Evolutionary conservation across 1,284 basidiomycete species (phyloP).

Genomic region (Trichosporon inkin): DNA sequence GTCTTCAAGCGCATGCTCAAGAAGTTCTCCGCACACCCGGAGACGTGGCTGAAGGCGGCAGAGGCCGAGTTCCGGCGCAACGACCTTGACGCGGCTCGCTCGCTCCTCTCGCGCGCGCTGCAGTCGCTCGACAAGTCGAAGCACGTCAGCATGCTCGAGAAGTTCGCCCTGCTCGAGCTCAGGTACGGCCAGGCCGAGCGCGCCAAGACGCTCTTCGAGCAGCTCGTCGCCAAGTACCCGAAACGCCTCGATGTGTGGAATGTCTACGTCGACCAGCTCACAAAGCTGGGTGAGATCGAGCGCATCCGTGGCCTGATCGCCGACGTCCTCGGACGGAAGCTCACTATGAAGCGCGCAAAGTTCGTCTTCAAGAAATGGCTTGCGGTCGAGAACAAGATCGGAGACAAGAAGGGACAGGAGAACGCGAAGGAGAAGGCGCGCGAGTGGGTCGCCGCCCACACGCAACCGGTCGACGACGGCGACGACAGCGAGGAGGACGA

Average conservation of each 20-base stretch:
- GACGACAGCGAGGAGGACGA: constrained; percentile 22
- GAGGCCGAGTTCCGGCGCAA: constrained; percentile 69
- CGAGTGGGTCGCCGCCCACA: constrained; percentile 61
- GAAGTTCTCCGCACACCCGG: constrained; percentile 86
- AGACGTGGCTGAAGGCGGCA: constrained; percentile 85
- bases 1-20: constrained; percentile 78
- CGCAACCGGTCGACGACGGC: constrained; percentile 25
- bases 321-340: constrained; percentile 73
- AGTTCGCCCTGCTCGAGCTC: constrained; percentile 93
- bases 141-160: constrained; percentile 90
- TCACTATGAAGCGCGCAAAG: constrained; percentile 92
- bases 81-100: constrained; percentile 73
- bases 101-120: constrained; percentile 79
- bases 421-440: constrained; percentile 81
- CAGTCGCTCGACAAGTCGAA: constrained; percentile 93
- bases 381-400: constrained; percentile 76
- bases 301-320: constrained; percentile 75
- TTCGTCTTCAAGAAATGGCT: constrained; percentile 98
- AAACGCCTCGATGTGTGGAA: constrained; percentile 96
- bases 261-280: constrained; percentile 95
- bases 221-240: constrained; percentile 87
- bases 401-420: constrained; percentile 77
- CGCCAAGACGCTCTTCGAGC: constrained; percentile 93
- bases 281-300: constrained; percentile 68
- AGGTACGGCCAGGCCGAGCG: constrained; percentile 89